Evolutionary conservation across 2,329 filamentous ascomycete genomes (phyloP), one percentile per base, ranked within the genome.

Genomic region (Alternaria brassicae): DNA sequence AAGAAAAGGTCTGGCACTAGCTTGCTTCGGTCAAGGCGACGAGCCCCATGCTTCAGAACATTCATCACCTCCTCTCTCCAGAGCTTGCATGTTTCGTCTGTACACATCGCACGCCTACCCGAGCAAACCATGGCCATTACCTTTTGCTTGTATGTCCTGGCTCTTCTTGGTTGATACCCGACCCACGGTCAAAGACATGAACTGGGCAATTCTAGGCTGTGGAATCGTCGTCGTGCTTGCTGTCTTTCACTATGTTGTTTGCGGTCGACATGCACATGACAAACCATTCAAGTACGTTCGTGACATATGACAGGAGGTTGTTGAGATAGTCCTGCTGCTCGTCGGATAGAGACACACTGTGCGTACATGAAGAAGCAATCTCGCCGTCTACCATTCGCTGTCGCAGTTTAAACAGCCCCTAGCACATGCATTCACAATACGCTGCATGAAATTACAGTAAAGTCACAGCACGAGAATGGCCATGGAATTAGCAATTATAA

Each of bases 151-250:
- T 51, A 53, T 82, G 2, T 81, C 82, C 50, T 69, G 72, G 0
- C 82, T 83, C 54, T 82, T 82, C 47, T 81, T 81, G 0, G 49
- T 66, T 25, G 54, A 17, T 8, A 64, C 68, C 1, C 81, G 72
- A 79, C 83, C 67, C 74, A 77, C 53, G 64, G 69, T 44, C 78
- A 81, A 63, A 25, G 78, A 73, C 7, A 83, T 83, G 81, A 83
- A 83, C 56, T 83, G 81, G 80, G 76, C 74, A 28, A 65, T 77
- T 23, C 66, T 72, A 3, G 80, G 82, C 66, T 83, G 80, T 58
- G 75, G 77, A 6, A 73, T 69, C 0, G 72, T 80, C 21, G 65
- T 82, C 30, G 66, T 78, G 13, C 78, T 82, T 51, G 78, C 81
- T 3, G 66, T 77, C 7, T 55, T 76, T 0, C 83, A 79, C 56